Base-by-base conservation (phyloP, 345 rosid genomes). In the Rhodomyrtus tomentosa region DNA sequence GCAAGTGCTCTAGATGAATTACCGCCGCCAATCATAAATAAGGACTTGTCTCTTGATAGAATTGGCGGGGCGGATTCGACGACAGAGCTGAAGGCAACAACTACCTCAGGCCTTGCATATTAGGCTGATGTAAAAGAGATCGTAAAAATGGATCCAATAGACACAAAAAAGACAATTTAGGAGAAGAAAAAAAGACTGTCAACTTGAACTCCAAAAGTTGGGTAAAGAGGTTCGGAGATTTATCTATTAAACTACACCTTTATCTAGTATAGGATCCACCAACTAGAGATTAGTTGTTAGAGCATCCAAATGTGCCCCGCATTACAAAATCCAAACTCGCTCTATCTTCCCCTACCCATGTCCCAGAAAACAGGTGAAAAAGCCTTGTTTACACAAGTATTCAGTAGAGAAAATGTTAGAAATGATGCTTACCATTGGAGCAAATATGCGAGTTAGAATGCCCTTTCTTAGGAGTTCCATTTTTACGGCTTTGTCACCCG, bases 381-480 rank as follows among this genome's bases (percentile, higher is more conserved):
- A 59, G 40, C 21, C 38, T 15, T 15, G 18, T 59, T 7, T 15
- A 59, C 6, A 15, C 10, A 27, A 59, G 4, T 14, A 27, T 59
- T 59, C 73, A 59, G 21, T 15, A 59, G 38, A 59, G 73, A 29
- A 59, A 59, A 7, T 59, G 29, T 38, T 45, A 49, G 53, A 82
- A 82, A 48, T 42, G 21, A 55, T 42, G 48, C 84, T 82, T 88
- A 97, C 99, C 99, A 93, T 94, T 84, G 98, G 99, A 83, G 98
- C 88, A 88, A 95, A 92, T 68, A 97, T 91, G 85, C 96, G 96
- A 84, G 95, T 92, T 83, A 97, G 90, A 82, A 97, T 92, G 79
- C 98, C 99, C 92, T 95, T 95, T 56, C 91, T 91, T 72, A 93
- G 83, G 83, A 95, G 98, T 85, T 95, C 95, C 54, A 93, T 82